phyloP scores from a whole-genome alignment of 768 basidiomycete species.

The Lepiota subincarnata region DNA sequence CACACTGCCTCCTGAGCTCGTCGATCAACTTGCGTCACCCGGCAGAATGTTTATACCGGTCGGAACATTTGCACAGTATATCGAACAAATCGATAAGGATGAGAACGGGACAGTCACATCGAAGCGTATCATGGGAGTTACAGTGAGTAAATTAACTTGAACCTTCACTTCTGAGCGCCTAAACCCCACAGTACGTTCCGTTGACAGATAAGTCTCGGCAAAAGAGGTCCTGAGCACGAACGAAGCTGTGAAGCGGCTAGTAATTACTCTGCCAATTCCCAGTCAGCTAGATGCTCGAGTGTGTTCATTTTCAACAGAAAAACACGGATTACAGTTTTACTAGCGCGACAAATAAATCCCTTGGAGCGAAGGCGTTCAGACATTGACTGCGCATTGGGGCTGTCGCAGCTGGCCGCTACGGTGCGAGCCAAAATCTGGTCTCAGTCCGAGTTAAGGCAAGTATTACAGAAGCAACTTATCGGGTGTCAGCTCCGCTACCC shows the following conservation, averaged over 20 bases:
- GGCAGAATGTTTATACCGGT: constrained; percentile 94
- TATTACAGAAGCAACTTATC: too few species aligned
- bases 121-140: constrained; percentile 74
- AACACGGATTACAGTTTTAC: too few species aligned
- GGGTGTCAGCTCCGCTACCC: too few species aligned
- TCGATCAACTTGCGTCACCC: constrained; percentile 73
- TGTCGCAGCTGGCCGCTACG: too few species aligned
- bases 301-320: too few species aligned
- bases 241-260: background rate
- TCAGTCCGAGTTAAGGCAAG: too few species aligned
- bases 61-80: constrained; percentile 54
- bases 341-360: too few species aligned
- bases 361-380: too few species aligned
- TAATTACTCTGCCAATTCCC: background rate
- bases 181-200: constrained; percentile 15
- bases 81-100: constrained; percentile 81
- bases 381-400: too few species aligned
- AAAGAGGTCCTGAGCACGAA: background rate
- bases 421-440: too few species aligned
- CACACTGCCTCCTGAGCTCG: constrained; percentile 58
- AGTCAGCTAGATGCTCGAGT: too few species aligned
- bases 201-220: constrained; percentile 15
- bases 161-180: constrained; percentile 10
- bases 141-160: constrained; percentile 42
- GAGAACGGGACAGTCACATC: constrained; percentile 58